Conservation (phyloP, 1,284 basidiomycete species). For the Cerrena zonata region DNA sequence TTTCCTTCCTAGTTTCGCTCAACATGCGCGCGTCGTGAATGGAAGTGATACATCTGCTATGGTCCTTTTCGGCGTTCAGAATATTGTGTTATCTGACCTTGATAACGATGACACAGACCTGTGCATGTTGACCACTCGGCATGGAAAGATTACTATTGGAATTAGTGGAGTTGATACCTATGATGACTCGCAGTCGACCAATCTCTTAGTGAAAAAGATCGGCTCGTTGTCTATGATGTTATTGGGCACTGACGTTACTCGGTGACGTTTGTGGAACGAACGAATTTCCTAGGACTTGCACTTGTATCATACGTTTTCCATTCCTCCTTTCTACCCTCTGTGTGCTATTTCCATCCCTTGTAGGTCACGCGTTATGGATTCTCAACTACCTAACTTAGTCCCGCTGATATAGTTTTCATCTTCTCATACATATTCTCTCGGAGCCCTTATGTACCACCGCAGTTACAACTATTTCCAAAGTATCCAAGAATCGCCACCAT, state of each 20-base stretch:
- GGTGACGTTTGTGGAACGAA: not conserved
- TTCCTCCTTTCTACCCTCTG: not conserved
- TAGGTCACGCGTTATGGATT: not conserved
- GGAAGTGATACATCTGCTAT: conserved; percentile 22
- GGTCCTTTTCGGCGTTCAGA: conserved; percentile 18
- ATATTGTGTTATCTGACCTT: conserved; percentile 6
- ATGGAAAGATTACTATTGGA: conserved; percentile 23
- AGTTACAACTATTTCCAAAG: too few relatives aligned
- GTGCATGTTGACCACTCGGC: conserved; percentile 19
- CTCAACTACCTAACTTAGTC: not conserved
- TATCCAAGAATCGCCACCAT: too few relatives aligned
- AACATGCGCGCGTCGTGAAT: conserved; percentile 21
- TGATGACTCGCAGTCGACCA: conserved; percentile 10
- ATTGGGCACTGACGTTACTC: conserved; percentile 12
- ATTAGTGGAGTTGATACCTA: conserved; percentile 23
- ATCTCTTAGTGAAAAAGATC: conserved; percentile 18
- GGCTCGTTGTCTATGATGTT: conserved; percentile 15
- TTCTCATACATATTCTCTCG: too few relatives aligned
- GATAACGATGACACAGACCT: conserved; percentile 14
- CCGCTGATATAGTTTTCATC: not conserved
- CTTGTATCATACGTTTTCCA: not conserved
- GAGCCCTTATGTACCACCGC: too few relatives aligned
- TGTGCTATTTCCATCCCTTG: not conserved
- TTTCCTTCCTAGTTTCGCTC: conserved; percentile 25
- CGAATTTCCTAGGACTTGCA: not conserved